phyloP scores from a whole-genome alignment of 2,329 filamentous ascomycete genomes.

The Chaetomium globosum region DNA sequence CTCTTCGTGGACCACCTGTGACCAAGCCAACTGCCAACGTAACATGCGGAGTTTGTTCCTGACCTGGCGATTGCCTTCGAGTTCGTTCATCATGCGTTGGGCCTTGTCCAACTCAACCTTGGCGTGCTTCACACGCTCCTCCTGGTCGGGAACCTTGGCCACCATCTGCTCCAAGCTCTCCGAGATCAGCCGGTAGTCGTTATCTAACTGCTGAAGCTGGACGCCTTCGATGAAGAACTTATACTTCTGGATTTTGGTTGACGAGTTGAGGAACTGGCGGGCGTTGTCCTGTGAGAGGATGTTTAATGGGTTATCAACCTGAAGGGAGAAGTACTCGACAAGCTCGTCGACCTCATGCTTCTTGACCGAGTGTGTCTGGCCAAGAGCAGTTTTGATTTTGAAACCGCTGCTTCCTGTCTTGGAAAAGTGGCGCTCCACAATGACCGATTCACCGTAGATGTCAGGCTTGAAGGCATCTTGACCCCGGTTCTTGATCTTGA shows the following conservation, averaged over 20 bases:
- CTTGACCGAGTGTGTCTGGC: conserved; percentile 75
- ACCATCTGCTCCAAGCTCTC: conserved; percentile 75
- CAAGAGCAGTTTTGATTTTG: conserved; percentile 76
- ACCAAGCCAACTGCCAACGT: conserved; percentile 76
- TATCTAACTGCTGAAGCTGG: conserved; percentile 86
- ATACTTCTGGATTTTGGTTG: conserved; percentile 83
- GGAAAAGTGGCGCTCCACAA: conserved; percentile 87
- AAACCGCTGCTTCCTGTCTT: conserved; percentile 75
- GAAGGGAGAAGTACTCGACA: conserved; percentile 86
- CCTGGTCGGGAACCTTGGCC: conserved; percentile 61
- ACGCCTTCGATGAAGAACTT: conserved; percentile 95
- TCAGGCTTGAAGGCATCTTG: conserved; percentile 81
- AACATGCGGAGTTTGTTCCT: conserved; percentile 62
- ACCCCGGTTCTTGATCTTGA: conserved; percentile 89
- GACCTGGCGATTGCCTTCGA: conserved; percentile 68
- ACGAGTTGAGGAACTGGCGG: conserved; percentile 85
- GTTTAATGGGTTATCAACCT: conserved; percentile 96
- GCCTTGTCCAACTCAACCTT: conserved; percentile 63
- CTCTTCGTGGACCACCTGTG: conserved; percentile 80
- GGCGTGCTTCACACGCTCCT: conserved; percentile 66
- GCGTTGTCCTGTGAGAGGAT: conserved; percentile 95
- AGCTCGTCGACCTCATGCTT: conserved; percentile 89
- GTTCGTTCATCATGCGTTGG: conserved; percentile 63
- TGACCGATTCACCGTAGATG: conserved; percentile 80
- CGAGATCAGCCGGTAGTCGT: conserved; percentile 83